These are phyloP conservation scores for Alternaria infectoria DNA, from an alignment of 2,329 filamentous ascomycete genomes.

Conservation along the genomic window DNA sequence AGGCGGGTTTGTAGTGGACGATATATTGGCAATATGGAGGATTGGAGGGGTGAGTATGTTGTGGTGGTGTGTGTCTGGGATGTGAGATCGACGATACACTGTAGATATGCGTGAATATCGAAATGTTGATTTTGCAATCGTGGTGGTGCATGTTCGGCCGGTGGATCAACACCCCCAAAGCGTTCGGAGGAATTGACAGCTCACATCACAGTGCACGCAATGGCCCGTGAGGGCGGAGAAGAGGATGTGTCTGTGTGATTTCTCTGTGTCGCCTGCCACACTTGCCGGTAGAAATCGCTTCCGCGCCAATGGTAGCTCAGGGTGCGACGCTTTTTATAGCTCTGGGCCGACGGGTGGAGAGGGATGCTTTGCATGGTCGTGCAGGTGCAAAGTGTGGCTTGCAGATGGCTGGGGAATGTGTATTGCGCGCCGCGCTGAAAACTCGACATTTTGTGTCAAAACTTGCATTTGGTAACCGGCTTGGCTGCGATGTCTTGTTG, in stretches of 20 bases:
- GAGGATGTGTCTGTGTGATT: slow-evolving; percentile 22
- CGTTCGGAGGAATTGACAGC: not conserved
- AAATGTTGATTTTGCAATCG: not conserved
- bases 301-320: slow-evolving; percentile 27
- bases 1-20: not conserved
- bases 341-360: slow-evolving; percentile 16
- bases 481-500: slow-evolving; percentile 15
- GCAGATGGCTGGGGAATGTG: slow-evolving; percentile 20
- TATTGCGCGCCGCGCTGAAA: slow-evolving; percentile 11
- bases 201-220: slow-evolving; percentile 10
- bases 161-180: not conserved
- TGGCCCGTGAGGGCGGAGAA: slow-evolving; percentile 22
- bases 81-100: not conserved
- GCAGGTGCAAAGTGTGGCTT: slow-evolving; percentile 32
- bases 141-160: not conserved
- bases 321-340: slow-evolving; percentile 32
- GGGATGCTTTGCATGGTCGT: slow-evolving; percentile 11
- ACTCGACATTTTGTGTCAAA: not conserved
- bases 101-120: not conserved
- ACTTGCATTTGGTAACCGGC: slow-evolving; percentile 13
- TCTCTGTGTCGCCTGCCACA: slow-evolving; percentile 29
- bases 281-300: slow-evolving; percentile 10
- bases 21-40: slow-evolving; percentile 14
- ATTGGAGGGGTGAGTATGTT: not conserved
- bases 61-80: not conserved